These are phyloP conservation scores for Penicillium thymicola DNA, from an alignment of 2,329 filamentous ascomycete species.

Conservation along the genomic window DNA sequence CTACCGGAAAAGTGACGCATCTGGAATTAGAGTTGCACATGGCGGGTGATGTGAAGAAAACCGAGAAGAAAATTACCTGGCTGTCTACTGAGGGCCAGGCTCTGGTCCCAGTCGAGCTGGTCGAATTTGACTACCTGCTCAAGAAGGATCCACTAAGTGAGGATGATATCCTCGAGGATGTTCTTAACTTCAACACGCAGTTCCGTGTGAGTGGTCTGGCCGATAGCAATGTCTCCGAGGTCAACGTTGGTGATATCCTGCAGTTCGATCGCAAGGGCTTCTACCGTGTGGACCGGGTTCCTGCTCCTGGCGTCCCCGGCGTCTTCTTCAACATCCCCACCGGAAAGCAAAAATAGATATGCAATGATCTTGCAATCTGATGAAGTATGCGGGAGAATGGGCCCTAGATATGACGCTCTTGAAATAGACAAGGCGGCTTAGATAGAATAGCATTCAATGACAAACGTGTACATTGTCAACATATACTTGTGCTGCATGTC, in stretches of 20 bases:
- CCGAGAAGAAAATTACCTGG: slow-evolving; percentile 96
- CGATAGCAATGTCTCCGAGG: slow-evolving; percentile 70
- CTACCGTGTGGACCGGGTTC: slow-evolving; percentile 73
- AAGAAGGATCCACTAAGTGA: slow-evolving; percentile 92
- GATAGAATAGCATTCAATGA: too few species aligned
- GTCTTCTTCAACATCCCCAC: slow-evolving; percentile 51
- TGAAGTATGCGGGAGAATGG: too few species aligned
- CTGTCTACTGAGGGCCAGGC: slow-evolving; percentile 71
- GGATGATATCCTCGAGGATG: slow-evolving; percentile 80
- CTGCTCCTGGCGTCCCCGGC: slow-evolving; percentile 56
- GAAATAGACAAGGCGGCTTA: too few species aligned
- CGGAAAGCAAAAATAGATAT: too few species aligned
- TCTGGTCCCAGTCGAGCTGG: slow-evolving; percentile 76
- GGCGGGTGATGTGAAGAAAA: slow-evolving; percentile 88
- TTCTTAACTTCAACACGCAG: slow-evolving; percentile 72
- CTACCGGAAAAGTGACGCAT: slow-evolving; percentile 58
- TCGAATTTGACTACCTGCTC: slow-evolving; percentile 92
- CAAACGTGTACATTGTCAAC: too few species aligned
- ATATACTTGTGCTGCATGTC: too few species aligned
- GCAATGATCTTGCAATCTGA: too few species aligned
- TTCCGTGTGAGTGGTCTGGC: slow-evolving; percentile 70
- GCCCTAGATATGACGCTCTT: too few species aligned
- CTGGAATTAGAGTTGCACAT: slow-evolving; percentile 82
- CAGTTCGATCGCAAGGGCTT: slow-evolving; percentile 93
- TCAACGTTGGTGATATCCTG: slow-evolving; percentile 86